phyloP scores from a whole-genome alignment of 2,329 filamentous ascomycete genomes.

The Trichoderma sp. region DNA sequence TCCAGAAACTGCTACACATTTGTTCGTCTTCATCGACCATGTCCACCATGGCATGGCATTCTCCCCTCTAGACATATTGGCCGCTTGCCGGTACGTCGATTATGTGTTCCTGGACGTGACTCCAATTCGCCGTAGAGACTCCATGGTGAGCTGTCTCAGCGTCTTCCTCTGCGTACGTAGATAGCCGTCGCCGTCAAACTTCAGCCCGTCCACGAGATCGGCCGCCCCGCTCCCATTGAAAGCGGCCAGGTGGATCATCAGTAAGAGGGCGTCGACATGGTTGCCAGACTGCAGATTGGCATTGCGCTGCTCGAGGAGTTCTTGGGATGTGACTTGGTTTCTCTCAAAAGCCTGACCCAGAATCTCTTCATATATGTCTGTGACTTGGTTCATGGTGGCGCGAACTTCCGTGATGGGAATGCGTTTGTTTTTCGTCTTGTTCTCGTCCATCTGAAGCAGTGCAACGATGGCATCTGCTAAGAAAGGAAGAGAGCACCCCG shows the following conservation, averaged over 20 bases:
- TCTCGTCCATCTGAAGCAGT: constrained; percentile 24
- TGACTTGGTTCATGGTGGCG: constrained; percentile 7
- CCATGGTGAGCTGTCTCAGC: not conserved
- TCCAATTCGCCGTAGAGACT: constrained; percentile 1
- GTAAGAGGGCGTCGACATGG: not conserved
- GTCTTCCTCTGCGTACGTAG: not conserved
- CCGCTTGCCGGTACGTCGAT: too few relatives aligned
- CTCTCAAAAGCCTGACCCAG: not conserved
- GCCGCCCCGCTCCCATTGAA: not conserved
- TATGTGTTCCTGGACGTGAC: too few relatives aligned
- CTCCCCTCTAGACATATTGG: too few relatives aligned
- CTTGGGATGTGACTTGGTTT: not conserved
- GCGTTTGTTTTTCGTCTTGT: constrained; percentile 23
- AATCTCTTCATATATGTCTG: not conserved
- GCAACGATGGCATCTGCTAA: constrained; percentile 6
- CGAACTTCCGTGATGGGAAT: constrained; percentile 15
- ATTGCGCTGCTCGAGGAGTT: not conserved
- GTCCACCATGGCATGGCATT: too few relatives aligned
- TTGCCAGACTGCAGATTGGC: not conserved
- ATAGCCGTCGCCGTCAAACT: not conserved
- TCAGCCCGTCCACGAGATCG: not conserved
- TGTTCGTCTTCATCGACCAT: too few relatives aligned
- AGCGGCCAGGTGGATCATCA: not conserved
- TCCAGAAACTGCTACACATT: too few relatives aligned
- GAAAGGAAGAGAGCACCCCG: constrained; percentile 3